Evolutionary conservation across 768 basidiomycete species (phyloP).

Genomic region (Russula emetica): DNA sequence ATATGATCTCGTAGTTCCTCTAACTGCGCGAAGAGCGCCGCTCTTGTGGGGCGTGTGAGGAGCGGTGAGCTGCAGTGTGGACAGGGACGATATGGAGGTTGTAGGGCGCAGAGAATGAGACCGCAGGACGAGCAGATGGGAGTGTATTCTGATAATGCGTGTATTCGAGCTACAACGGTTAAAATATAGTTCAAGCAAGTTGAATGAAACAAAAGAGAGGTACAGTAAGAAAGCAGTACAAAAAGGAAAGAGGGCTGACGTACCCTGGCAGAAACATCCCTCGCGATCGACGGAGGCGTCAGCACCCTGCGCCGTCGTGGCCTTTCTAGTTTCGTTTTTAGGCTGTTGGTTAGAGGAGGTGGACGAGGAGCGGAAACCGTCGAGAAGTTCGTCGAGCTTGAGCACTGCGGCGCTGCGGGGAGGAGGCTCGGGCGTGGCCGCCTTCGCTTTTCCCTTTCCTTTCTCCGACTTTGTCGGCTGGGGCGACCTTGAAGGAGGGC

Average conservation of each 20-base stretch:
- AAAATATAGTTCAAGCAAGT: no score
- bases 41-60: constrained; percentile 4
- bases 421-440: constrained; percentile 5
- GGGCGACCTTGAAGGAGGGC: neutral
- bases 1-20: constrained; percentile 3
- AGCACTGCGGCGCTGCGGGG: constrained; percentile 17
- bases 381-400: constrained; percentile 25
- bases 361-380: constrained; percentile 2
- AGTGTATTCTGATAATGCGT: constrained; percentile 21
- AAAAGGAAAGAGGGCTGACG: neutral
- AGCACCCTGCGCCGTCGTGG: neutral
- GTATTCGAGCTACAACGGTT: constrained; percentile 18
- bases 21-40: constrained; percentile 17
- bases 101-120: constrained; percentile 24
- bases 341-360: neutral
- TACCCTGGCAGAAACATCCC: constrained; percentile 28
- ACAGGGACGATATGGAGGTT: constrained; percentile 19
- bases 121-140: constrained; percentile 26
- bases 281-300: neutral
- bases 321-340: neutral
- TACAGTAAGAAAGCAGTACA: neutral
- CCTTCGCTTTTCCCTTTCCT: constrained; percentile 24
- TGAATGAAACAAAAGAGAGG: no score
- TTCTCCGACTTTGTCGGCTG: constrained; percentile 8
- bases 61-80: constrained; percentile 17